These are phyloP conservation scores for Berberis vulgaris DNA, from an alignment of 164 flowering plant genomes.

Conservation along the genomic window DNA sequence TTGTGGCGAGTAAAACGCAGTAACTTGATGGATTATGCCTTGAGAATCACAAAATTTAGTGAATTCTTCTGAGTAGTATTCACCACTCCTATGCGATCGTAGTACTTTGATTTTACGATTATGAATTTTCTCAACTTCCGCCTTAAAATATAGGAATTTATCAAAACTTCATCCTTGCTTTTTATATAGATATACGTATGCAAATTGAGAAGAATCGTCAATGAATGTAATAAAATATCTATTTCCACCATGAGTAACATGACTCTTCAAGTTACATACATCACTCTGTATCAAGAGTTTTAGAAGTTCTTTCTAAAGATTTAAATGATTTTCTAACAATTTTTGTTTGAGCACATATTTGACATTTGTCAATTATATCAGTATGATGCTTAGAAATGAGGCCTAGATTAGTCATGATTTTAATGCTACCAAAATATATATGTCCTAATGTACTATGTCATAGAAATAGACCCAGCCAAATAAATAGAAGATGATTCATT, in stretches of 20 bases:
- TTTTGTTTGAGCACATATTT: no score
- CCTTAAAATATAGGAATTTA: constrained; percentile 10
- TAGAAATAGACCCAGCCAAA: no score
- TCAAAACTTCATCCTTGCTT: constrained; percentile 1
- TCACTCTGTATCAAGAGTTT: constrained; percentile 4
- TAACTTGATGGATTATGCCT: not conserved
- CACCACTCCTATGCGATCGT: constrained; percentile 4
- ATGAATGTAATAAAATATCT: constrained; percentile 5
- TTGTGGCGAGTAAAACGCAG: constrained; percentile 4
- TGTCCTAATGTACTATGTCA: no score
- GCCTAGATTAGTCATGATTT: no score
- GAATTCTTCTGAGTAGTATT: constrained; percentile 6
- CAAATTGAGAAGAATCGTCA: constrained; percentile 7
- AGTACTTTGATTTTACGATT: constrained; percentile 7
- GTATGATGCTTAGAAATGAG: no score
- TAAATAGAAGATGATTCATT: no score
- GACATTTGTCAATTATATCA: no score
- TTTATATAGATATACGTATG: constrained; percentile 1
- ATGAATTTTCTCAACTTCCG: constrained; percentile 8
- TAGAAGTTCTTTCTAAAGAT: no score
- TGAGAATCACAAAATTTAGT: constrained; percentile 4
- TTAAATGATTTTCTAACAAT: no score
- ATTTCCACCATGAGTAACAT: constrained; percentile 6
- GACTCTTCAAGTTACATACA: constrained; percentile 8
- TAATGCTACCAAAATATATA: no score